A percentile compares a stretch with the other conserved stretches of the same genome.
These are phyloP conservation scores for Brasilioporus rufonigricans DNA, from an alignment of 768 basidiomycete species.

Conservation along the genomic window DNA sequence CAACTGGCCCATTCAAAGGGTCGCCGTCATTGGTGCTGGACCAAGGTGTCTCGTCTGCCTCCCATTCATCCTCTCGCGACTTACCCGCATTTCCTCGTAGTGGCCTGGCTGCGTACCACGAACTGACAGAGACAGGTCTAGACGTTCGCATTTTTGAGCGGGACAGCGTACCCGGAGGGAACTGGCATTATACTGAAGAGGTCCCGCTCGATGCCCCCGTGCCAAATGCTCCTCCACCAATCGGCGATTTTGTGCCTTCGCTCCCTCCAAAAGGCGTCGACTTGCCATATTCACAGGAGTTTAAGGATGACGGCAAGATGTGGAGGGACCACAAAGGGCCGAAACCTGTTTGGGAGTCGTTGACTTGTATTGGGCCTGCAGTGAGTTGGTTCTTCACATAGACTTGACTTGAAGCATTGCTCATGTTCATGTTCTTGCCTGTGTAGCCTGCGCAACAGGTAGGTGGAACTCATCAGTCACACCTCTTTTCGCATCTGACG, in stretches of 20 bases:
- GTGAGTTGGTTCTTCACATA: background rate
- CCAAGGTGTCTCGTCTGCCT: conserved; percentile 4
- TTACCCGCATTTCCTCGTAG: conserved; percentile 1
- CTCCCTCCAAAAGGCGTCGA: conserved; percentile 2
- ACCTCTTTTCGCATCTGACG: too few species aligned
- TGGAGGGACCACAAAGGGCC: conserved; percentile 9
- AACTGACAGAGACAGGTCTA: too few species aligned
- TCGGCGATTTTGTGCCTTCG: conserved; percentile 12
- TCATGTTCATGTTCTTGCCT: too few species aligned
- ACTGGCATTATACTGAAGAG: too few species aligned
- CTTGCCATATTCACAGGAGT: conserved; percentile 12
- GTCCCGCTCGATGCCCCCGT: conserved; percentile 8
- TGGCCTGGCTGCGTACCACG: conserved; percentile 13
- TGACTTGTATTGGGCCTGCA: conserved; percentile 8
- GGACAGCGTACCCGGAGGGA: too few species aligned
- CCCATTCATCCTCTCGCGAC: background rate
- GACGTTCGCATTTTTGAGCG: too few species aligned
- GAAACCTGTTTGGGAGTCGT: conserved; percentile 15
- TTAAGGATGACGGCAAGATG: conserved; percentile 5
- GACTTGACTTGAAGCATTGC: too few species aligned
- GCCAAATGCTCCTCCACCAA: conserved; percentile 3
- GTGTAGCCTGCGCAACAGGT: too few species aligned
- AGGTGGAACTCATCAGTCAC: too few species aligned
- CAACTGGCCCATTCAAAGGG: too few species aligned
- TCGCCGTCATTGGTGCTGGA: conserved; percentile 15